phyloP scores from a whole-genome alignment of 805 yeast species.

The Ogataea allantospora region DNA sequence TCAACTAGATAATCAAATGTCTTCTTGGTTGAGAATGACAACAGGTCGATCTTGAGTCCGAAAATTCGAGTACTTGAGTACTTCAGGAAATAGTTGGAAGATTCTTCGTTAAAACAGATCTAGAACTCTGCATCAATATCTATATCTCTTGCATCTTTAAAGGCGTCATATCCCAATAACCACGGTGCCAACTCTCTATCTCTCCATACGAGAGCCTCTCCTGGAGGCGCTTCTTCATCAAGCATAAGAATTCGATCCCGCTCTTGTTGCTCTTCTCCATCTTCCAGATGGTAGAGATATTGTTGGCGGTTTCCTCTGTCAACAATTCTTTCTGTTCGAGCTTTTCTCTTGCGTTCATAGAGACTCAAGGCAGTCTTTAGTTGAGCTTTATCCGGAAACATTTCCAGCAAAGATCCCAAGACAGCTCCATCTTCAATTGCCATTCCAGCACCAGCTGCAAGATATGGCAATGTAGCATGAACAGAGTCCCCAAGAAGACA shows the following conservation, averaged over 20 bases:
- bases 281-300: conserved; percentile 30
- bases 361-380: conserved; percentile 21
- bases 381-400: conserved; percentile 20
- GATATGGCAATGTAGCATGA: conserved; percentile 36
- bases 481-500: conserved; percentile 34
- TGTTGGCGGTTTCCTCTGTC: conserved; percentile 22
- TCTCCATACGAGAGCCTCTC: conserved; percentile 27
- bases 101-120: not conserved
- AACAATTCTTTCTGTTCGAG: conserved; percentile 30
- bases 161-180: conserved; percentile 30
- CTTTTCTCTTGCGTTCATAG: conserved; percentile 26
- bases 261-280: conserved; percentile 28
- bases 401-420: conserved; percentile 24
- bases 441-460: conserved; percentile 36
- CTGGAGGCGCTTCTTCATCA: conserved; percentile 22
- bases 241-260: conserved; percentile 23
- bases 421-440: conserved; percentile 37
- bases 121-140: not conserved
- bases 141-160: conserved; percentile 23
- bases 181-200: conserved; percentile 30
- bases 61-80: conserved; percentile 15
- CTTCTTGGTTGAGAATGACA: conserved; percentile 14
- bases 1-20: conserved; percentile 13
- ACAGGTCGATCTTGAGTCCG: conserved; percentile 8
- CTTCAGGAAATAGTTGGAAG: conserved; percentile 1